These are phyloP conservation scores for Candida jianshihensis DNA, from an alignment of 805 yeast genomes.

Conservation along the genomic window DNA sequence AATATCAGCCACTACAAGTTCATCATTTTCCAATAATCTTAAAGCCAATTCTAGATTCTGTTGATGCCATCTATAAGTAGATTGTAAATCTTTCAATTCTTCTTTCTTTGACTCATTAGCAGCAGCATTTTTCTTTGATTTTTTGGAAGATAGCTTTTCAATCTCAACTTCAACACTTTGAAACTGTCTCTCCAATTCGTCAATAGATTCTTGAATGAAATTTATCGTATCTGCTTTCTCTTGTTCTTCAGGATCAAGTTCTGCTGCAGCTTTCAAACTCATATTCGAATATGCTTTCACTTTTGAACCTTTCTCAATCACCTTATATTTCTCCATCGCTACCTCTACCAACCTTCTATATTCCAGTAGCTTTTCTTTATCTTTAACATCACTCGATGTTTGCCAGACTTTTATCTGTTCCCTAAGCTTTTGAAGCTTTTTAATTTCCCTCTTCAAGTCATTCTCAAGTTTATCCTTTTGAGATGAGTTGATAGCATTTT, in stretches of 20 bases:
- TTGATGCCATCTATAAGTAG: constrained; percentile 75
- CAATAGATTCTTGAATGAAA: constrained; percentile 66
- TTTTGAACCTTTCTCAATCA: constrained; percentile 85
- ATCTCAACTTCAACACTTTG: constrained; percentile 72
- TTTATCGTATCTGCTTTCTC: constrained; percentile 67
- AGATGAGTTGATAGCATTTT: constrained; percentile 69
- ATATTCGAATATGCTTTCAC: constrained; percentile 91
- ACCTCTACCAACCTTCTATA: constrained; percentile 61
- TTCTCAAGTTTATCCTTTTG: constrained; percentile 89
- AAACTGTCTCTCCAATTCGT: constrained; percentile 71
- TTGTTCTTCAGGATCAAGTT: constrained; percentile 67
- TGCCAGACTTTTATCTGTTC: constrained; percentile 96
- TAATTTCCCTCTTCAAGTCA: constrained; percentile 90
- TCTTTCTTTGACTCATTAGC: constrained; percentile 50
- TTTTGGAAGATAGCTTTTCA: constrained; percentile 45
- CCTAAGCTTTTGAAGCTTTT: constrained; percentile 84
- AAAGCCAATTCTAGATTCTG: constrained; percentile 71
- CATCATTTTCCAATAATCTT: constrained; percentile 72
- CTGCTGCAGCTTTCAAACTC: constrained; percentile 65
- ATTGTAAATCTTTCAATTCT: constrained; percentile 53
- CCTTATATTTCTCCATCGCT: constrained; percentile 94
- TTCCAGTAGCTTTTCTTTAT: constrained; percentile 73
- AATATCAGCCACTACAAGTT: constrained; percentile 66
- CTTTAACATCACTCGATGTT: constrained; percentile 82
- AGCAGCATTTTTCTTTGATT: constrained; percentile 48